Evolutionary conservation across 2,329 filamentous ascomycete species (phyloP).

Genomic region (Diaporthe citrichinensis): DNA sequence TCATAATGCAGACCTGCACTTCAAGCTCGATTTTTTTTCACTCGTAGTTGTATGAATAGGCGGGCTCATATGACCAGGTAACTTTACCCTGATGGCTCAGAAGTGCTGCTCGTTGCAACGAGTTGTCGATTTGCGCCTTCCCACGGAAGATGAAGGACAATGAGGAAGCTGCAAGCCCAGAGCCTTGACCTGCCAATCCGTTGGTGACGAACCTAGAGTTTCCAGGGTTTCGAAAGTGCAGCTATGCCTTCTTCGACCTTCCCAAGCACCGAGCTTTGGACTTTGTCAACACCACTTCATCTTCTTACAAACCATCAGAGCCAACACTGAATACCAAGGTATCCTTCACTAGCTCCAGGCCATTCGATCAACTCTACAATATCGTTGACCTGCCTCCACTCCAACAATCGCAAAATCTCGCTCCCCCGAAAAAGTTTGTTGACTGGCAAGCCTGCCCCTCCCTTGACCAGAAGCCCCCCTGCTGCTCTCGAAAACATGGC

Average conservation of each 20-base stretch:
- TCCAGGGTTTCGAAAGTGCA: not conserved
- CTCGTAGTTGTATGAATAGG: not conserved
- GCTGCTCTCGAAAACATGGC: not conserved
- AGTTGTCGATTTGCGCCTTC: not conserved
- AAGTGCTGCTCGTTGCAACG: not conserved
- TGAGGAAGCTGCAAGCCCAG: not conserved
- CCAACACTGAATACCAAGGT: not conserved
- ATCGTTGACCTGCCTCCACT: not conserved
- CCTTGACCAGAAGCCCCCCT: not conserved
- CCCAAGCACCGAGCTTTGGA: not conserved
- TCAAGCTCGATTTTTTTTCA: not conserved
- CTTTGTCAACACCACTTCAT: not conserved
- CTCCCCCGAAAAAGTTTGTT: not conserved
- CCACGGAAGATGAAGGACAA: not conserved
- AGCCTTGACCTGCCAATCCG: not conserved
- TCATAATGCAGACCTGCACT: too few species aligned
- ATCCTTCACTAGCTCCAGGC: too few species aligned
- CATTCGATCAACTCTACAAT: not conserved
- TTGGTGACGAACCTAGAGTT: not conserved
- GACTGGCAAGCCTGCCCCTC: not conserved
- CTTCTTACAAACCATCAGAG: not conserved
- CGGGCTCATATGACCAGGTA: not conserved
- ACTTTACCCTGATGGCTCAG: not conserved
- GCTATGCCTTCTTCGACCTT: not conserved
- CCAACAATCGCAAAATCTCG: not conserved